Evolutionary conservation across 805 yeast genomes (phyloP).

Genomic region (Sugiyamaella floridensis): DNA sequence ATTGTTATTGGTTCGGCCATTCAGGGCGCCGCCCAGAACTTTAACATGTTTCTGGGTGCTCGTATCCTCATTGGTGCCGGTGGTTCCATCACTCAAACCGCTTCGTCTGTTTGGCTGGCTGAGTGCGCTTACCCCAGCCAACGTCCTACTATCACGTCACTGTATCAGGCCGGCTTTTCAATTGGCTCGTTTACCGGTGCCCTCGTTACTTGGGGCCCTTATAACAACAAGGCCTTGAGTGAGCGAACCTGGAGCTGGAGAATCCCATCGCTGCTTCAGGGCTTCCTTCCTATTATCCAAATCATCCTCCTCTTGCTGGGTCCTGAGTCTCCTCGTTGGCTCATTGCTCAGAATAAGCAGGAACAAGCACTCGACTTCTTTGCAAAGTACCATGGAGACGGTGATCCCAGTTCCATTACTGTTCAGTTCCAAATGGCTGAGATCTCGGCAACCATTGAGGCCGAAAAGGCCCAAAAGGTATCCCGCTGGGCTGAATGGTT

Average conservation of each 20-base stretch:
- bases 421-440: slow-evolving; percentile 11
- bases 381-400: slow-evolving; percentile 14
- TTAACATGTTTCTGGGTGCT: slow-evolving; percentile 63
- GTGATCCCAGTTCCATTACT: slow-evolving; percentile 8
- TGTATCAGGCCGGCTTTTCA: slow-evolving; percentile 60
- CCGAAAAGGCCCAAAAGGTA: neutral
- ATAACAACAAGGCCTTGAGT: slow-evolving; percentile 46
- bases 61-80: slow-evolving; percentile 68
- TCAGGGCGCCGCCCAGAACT: slow-evolving; percentile 35
- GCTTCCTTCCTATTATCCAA: neutral
- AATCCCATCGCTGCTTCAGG: slow-evolving; percentile 1
- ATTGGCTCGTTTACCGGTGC: slow-evolving; percentile 71
- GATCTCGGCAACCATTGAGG: neutral
- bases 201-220: slow-evolving; percentile 45
- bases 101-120: slow-evolving; percentile 75
- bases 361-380: slow-evolving; percentile 34
- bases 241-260: slow-evolving; percentile 42
- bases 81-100: slow-evolving; percentile 66
- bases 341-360: slow-evolving; percentile 34
- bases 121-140: slow-evolving; percentile 62
- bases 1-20: slow-evolving; percentile 54
- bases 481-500: neutral
- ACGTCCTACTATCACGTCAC: slow-evolving; percentile 56
- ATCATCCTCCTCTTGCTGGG: neutral
- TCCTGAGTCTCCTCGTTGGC: slow-evolving; percentile 10